Evolutionary conservation across 2,329 filamentous ascomycete genomes (phyloP).

Genomic region (Boeremia lycopersici): DNA sequence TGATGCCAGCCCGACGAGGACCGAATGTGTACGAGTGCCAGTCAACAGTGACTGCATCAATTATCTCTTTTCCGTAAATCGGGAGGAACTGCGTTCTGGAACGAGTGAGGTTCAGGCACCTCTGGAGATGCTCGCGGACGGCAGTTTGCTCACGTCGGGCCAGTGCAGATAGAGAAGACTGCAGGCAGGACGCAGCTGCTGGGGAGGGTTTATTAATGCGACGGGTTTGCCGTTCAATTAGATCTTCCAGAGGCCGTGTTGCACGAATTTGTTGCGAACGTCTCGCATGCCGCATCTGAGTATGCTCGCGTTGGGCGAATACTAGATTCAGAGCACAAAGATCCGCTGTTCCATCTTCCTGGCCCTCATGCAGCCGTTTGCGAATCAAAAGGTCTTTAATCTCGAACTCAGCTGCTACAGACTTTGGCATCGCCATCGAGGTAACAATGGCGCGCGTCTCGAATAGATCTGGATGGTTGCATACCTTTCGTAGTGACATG

Average conservation of each 20-base stretch:
- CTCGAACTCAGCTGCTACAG: slow-evolving; percentile 75
- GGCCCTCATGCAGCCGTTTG: slow-evolving; percentile 65
- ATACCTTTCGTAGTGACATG: slow-evolving; percentile 97
- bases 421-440: slow-evolving; percentile 88
- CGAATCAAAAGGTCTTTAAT: slow-evolving; percentile 74
- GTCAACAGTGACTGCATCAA: slow-evolving; percentile 73
- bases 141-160: slow-evolving; percentile 70
- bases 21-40: slow-evolving; percentile 44
- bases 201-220: slow-evolving; percentile 58
- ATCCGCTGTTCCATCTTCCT: slow-evolving; percentile 69
- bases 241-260: slow-evolving; percentile 69
- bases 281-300: slow-evolving; percentile 59
- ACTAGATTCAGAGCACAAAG: slow-evolving; percentile 80
- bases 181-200: slow-evolving; percentile 65
- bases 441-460: slow-evolving; percentile 96
- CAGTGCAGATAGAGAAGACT: slow-evolving; percentile 73
- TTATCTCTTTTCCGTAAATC: slow-evolving; percentile 79
- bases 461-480: slow-evolving; percentile 97
- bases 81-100: slow-evolving; percentile 80
- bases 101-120: slow-evolving; percentile 79
- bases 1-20: slow-evolving; percentile 49
- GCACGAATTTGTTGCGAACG: slow-evolving; percentile 60
- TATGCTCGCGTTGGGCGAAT: slow-evolving; percentile 70
- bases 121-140: slow-evolving; percentile 75
- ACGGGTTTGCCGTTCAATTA: slow-evolving; percentile 72